These are phyloP conservation scores for Fusarium guadeloupense DNA, from an alignment of 2,329 filamentous ascomycete genomes.

Conservation along the genomic window DNA sequence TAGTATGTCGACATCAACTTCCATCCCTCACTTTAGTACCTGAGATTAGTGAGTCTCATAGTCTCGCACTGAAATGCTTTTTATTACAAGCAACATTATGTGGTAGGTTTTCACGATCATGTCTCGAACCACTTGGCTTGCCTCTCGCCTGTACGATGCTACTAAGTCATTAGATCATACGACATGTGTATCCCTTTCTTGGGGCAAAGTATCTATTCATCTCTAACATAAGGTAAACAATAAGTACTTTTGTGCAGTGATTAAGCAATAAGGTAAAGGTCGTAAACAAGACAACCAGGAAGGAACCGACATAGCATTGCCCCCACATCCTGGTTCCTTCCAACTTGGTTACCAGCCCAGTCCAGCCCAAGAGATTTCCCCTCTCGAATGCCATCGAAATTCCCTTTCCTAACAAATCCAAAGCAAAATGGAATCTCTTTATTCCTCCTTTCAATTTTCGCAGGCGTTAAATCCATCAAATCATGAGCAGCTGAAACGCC, in stretches of 20 bases:
- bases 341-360: constrained; percentile 23
- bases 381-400: constrained; percentile 6
- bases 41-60: too few species aligned
- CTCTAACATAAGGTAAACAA: background rate
- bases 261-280: background rate
- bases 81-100: too few species aligned
- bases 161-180: too few species aligned
- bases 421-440: background rate
- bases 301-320: background rate
- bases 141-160: too few species aligned
- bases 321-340: constrained; percentile 16
- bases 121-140: too few species aligned
- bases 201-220: too few species aligned
- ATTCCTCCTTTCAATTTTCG: background rate
- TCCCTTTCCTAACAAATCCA: background rate
- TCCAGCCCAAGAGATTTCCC: constrained; percentile 5
- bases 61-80: too few species aligned
- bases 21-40: too few species aligned
- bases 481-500: background rate
- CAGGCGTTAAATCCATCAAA: background rate
- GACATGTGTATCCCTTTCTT: background rate
- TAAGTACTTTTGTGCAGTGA: background rate
- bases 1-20: too few species aligned
- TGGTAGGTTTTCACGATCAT: too few species aligned
- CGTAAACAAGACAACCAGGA: background rate